A percentile compares a stretch with the other conserved stretches of the same genome.
phyloP scores from a whole-genome alignment of 2,329 filamentous ascomycete species.

The Penicillium sp. region DNA sequence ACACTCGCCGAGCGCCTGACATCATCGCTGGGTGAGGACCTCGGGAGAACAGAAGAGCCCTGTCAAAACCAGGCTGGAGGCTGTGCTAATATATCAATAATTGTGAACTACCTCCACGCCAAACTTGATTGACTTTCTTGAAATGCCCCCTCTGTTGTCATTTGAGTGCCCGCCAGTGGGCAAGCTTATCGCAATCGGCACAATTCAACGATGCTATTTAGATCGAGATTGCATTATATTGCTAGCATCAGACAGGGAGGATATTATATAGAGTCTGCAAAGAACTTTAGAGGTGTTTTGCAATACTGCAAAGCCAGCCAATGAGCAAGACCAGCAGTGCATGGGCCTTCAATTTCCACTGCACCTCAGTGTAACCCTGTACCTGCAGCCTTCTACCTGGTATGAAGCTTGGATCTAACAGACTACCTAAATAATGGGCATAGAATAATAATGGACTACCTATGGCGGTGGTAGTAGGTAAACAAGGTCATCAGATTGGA shows the following conservation, averaged over 20 bases:
- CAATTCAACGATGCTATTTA: neutral
- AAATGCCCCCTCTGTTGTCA: neutral
- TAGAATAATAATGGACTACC: too few relatives aligned
- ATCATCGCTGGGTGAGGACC: conserved; percentile 19
- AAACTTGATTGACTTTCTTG: neutral
- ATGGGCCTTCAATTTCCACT: neutral
- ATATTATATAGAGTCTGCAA: too few relatives aligned
- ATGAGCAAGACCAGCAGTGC: neutral
- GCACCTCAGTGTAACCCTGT: neutral
- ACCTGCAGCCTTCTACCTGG: neutral
- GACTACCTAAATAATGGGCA: neutral
- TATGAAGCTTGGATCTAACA: neutral
- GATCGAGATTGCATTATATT: neutral
- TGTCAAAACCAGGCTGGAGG: too few relatives aligned
- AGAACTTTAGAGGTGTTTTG: too few relatives aligned
- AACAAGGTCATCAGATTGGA: conserved; percentile 11
- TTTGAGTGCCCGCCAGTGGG: conserved; percentile 1
- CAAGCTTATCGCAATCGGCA: neutral
- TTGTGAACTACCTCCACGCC: neutral
- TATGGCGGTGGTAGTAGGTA: too few relatives aligned
- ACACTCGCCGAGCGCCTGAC: conserved; percentile 24
- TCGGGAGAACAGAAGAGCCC: neutral
- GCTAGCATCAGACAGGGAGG: too few relatives aligned
- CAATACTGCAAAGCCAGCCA: neutral
- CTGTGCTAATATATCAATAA: too few relatives aligned